These are phyloP conservation scores for Cordyceps cateniannulata DNA, from an alignment of 2,329 filamentous ascomycete genomes.

Conservation along the genomic window DNA sequence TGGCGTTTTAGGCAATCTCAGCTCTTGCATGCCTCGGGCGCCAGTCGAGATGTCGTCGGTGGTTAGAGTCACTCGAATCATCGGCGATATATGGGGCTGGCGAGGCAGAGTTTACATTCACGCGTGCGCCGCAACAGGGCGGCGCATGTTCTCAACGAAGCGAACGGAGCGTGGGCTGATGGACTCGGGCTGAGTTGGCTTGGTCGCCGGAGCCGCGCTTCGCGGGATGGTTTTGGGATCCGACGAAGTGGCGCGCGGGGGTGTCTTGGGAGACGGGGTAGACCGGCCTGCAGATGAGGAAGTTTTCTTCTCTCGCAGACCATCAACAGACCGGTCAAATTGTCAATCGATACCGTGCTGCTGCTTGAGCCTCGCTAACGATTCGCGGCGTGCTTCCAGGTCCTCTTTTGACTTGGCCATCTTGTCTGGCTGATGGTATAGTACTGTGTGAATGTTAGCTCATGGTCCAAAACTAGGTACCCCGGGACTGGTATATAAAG, in stretches of 20 bases:
- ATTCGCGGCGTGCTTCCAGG: constrained; percentile 87
- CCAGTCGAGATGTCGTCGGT: background rate
- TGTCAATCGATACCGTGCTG: constrained; percentile 98
- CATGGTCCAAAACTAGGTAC: background rate
- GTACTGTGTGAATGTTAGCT: constrained; percentile 33
- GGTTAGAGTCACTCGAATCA: background rate
- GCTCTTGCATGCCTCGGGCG: constrained; percentile 9
- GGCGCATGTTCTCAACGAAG: constrained; percentile 34
- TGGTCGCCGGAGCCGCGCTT: constrained; percentile 33
- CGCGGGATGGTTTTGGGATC: constrained; percentile 39
- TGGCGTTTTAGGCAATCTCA: background rate
- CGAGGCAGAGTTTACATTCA: constrained; percentile 20
- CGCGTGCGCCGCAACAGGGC: constrained; percentile 31
- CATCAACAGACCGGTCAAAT: constrained; percentile 62
- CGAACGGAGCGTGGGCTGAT: constrained; percentile 34
- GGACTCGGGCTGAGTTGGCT: constrained; percentile 29
- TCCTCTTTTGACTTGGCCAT: constrained; percentile 83
- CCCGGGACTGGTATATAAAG: background rate
- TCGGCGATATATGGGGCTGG: background rate
- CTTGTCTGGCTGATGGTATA: constrained; percentile 61
- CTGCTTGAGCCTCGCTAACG: constrained; percentile 95
- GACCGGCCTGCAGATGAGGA: constrained; percentile 57
- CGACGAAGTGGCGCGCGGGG: constrained; percentile 29
- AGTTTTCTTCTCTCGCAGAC: constrained; percentile 35
- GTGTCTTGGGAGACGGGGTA: constrained; percentile 34